These are phyloP conservation scores for Cutaneotrichosporon sp. DNA, from an alignment of 1,284 basidiomycete genomes.

Conservation along the genomic window DNA sequence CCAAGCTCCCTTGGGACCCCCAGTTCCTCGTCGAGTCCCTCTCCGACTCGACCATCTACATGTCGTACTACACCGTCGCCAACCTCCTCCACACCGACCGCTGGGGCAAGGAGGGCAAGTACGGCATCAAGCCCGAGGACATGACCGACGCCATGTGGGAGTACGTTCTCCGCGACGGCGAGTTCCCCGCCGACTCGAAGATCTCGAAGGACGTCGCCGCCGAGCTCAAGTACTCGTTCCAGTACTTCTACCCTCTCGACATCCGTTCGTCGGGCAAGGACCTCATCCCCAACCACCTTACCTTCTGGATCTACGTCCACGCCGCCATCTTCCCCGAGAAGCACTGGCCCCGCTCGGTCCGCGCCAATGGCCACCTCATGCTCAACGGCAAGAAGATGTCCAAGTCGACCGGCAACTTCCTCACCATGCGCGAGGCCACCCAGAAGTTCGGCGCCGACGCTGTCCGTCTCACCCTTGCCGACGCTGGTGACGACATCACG, in stretches of 20 bases:
- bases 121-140: slow-evolving; percentile 84
- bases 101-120: slow-evolving; percentile 77
- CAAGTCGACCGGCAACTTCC: slow-evolving; percentile 76
- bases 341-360: slow-evolving; percentile 90
- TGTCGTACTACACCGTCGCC: slow-evolving; percentile 96
- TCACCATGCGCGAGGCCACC: slow-evolving; percentile 55
- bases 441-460: slow-evolving; percentile 60
- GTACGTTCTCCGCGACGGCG: slow-evolving; percentile 78
- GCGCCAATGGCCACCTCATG: slow-evolving; percentile 96
- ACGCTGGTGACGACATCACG: slow-evolving; percentile 96
- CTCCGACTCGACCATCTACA: slow-evolving; percentile 98
- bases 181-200: slow-evolving; percentile 66
- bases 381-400: slow-evolving; percentile 99
- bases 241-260: slow-evolving; percentile 99
- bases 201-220: slow-evolving; percentile 77
- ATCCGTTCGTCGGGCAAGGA: slow-evolving; percentile 99
- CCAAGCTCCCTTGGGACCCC: slow-evolving; percentile 95
- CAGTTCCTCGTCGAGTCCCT: slow-evolving; percentile 96
- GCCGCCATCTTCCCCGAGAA: slow-evolving; percentile 91
- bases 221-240: slow-evolving; percentile 84
- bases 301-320: slow-evolving; percentile 94
- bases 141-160: slow-evolving; percentile 99
- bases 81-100: slow-evolving; percentile 80
- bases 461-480: slow-evolving; percentile 87
- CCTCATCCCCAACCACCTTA: slow-evolving; percentile 93